These are phyloP conservation scores for Trematosphaeria pertusa DNA, from an alignment of 2,329 filamentous ascomycete species.

Conservation along the genomic window DNA sequence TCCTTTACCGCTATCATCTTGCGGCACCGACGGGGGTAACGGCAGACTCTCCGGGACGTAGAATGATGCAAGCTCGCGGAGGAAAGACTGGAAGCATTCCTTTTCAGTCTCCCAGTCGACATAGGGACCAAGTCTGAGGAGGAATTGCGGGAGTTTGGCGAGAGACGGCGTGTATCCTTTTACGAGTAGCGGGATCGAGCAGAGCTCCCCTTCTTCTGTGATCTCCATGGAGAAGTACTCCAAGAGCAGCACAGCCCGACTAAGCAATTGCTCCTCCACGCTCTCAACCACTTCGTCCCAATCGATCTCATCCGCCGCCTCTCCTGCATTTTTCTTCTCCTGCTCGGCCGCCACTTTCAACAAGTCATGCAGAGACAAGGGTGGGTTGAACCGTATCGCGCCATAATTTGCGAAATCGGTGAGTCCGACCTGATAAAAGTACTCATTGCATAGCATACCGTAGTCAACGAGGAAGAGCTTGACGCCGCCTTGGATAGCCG, in stretches of 20 bases:
- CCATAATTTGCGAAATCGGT: conserved; percentile 98
- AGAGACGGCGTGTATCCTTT: conserved; percentile 89
- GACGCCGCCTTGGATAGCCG: conserved; percentile 91
- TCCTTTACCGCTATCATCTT: conserved; percentile 51
- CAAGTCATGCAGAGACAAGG: conserved; percentile 73
- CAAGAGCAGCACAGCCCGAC: conserved; percentile 81
- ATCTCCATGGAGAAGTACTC: conserved; percentile 94
- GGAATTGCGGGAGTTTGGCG: conserved; percentile 85
- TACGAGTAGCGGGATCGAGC: conserved; percentile 81
- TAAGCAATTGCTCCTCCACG: conserved; percentile 73
- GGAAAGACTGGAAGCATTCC: conserved; percentile 81
- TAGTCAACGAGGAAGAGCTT: conserved; percentile 95
- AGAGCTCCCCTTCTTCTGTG: conserved; percentile 75
- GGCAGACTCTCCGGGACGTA: conserved; percentile 90
- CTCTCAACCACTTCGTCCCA: conserved; percentile 69
- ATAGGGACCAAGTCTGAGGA: conserved; percentile 85
- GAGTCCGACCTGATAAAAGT: conserved; percentile 93
- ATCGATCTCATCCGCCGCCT: conserved; percentile 63
- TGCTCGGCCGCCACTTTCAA: conserved; percentile 75
- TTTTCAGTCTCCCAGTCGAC: conserved; percentile 89
- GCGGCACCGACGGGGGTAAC: conserved; percentile 37
- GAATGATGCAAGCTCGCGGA: conserved; percentile 86
- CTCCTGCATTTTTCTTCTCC: conserved; percentile 63
- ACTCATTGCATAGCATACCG: conserved; percentile 81
- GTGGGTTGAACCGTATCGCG: conserved; percentile 77